Base-by-base conservation (phyloP, 2,329 filamentous ascomycete species). In the Microsporum audouinii region DNA sequence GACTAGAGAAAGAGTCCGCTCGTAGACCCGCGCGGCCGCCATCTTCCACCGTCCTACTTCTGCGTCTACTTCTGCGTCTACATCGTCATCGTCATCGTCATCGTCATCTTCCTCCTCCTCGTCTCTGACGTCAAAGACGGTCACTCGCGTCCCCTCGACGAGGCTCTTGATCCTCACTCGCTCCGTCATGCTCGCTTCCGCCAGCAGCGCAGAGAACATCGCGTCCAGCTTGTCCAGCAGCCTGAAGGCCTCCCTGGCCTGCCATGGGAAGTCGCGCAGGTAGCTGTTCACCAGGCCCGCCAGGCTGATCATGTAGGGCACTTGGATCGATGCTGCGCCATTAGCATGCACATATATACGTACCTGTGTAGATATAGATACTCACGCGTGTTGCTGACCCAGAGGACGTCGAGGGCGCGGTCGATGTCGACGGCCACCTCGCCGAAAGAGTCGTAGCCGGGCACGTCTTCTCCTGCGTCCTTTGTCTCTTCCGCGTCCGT, bases 151-250 rank as follows among this genome's bases (percentile, higher is more conserved):
- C 65, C 86, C 82, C 70, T 95, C 88, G 0, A 91, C 88, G 34
- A 95, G 77, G 68, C 88, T 89, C 69, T 88, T 87, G 65, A 91
- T 87, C 45, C 92, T 83, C 5, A 97, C 90, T 80, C 94, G 95
- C 71, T 96, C 90, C 17, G 85, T 90, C 78, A 89, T 86, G 0
- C 89, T 87, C 6, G 75, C 75, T 3, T 61, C 88, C 29, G 79
- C 76, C 1, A 96, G 71, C 7, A 96, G 77, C 62, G 87, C 89
- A 1, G 88, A 83, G 70, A 96, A 95, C 43, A 88, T 88, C 67
- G 87, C 83, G 69, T 96, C 92, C 23, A 96, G 77, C 72, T 95
- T 96, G 55, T 80, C 80, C 2, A 96, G 77, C 0, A 92, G 71
- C 0, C 78, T 73, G 68, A 96, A 91, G 0, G 88, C 87, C 0